phyloP scores from a whole-genome alignment of 2,329 filamentous ascomycete genomes.

The Penicillium sp. region DNA sequence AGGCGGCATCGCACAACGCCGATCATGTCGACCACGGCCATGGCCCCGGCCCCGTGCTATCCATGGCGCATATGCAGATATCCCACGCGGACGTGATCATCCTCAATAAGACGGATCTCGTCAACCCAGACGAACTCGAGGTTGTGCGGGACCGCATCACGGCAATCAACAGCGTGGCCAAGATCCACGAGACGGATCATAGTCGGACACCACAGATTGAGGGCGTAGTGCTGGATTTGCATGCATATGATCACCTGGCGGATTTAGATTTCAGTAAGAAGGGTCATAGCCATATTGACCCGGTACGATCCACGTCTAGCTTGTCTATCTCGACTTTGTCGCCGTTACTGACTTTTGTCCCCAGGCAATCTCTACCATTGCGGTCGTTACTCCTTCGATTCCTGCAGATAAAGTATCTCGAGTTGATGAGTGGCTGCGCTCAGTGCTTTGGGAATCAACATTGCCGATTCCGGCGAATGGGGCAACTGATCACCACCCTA shows the following conservation, averaged over 20 bases:
- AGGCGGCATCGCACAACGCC: constrained; percentile 50
- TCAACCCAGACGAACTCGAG: constrained; percentile 66
- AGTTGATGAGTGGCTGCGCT: constrained; percentile 78
- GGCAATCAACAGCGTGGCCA: constrained; percentile 87
- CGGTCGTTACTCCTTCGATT: constrained; percentile 65
- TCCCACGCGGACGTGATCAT: constrained; percentile 94
- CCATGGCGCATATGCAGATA: constrained; percentile 92
- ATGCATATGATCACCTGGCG: constrained; percentile 84
- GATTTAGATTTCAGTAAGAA: constrained; percentile 68
- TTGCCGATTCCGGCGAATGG: constrained; percentile 24
- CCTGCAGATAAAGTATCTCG: constrained; percentile 54
- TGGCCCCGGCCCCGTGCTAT: constrained; percentile 66
- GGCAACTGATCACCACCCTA: constrained; percentile 22
- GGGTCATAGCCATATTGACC: constrained; percentile 87
- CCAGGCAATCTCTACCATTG: constrained; percentile 79
- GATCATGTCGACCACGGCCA: constrained; percentile 41
- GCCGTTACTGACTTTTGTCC: background rate
- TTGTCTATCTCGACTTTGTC: background rate
- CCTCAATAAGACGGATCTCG: constrained; percentile 89
- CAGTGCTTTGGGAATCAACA: constrained; percentile 72
- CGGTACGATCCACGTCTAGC: constrained; percentile 57
- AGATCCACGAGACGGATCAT: constrained; percentile 75
- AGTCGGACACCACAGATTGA: constrained; percentile 78
- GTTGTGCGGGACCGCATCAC: constrained; percentile 67
- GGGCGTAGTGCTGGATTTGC: constrained; percentile 81